Conservation (phyloP, 2,329 filamentous ascomycete genomes). For the Alternaria atra region DNA sequence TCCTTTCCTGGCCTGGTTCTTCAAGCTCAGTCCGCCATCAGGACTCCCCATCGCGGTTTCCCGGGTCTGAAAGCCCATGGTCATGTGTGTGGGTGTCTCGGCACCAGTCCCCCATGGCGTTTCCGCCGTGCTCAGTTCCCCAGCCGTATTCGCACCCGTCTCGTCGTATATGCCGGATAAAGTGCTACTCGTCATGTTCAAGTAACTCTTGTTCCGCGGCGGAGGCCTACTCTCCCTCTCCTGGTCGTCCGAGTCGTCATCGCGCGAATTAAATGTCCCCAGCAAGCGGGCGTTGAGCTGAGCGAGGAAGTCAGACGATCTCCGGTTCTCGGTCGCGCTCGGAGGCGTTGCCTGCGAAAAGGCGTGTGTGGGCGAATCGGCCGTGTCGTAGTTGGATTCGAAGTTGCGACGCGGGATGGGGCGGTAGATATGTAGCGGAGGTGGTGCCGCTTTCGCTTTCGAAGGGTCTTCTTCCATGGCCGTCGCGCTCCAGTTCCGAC, state of each 20-base stretch:
- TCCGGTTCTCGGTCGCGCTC: slow-evolving; percentile 29
- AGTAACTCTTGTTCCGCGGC: slow-evolving; percentile 75
- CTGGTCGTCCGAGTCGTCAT: slow-evolving; percentile 32
- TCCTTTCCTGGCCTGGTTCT: slow-evolving; percentile 24
- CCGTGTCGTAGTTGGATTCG: slow-evolving; percentile 29
- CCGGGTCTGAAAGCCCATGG: slow-evolving; percentile 25
- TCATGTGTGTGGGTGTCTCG: slow-evolving; percentile 66
- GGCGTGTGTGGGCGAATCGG: slow-evolving; percentile 39
- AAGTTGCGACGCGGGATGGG: slow-evolving; percentile 52
- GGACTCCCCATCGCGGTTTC: slow-evolving; percentile 38
- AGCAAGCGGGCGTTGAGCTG: slow-evolving; percentile 50
- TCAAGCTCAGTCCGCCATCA: slow-evolving; percentile 39
- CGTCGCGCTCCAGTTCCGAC: slow-evolving; percentile 15
- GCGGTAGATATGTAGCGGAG: slow-evolving; percentile 47
- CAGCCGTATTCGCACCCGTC: slow-evolving; percentile 34
- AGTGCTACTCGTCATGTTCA: slow-evolving; percentile 89
- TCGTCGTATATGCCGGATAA: slow-evolving; percentile 86
- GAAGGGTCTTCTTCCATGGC: slow-evolving; percentile 44
- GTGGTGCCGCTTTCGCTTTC: slow-evolving; percentile 31
- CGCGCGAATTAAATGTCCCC: slow-evolving; percentile 38
- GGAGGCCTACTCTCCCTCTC: slow-evolving; percentile 46
- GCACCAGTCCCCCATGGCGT: slow-evolving; percentile 84
- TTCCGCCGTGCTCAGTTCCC: slow-evolving; percentile 61
- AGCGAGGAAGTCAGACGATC: slow-evolving; percentile 47
- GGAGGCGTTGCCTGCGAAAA: slow-evolving; percentile 32